A percentile compares a stretch with the other conserved stretches of the same genome.
Conservation (phyloP, 129 eudicot genomes). For the Ambrosia trifida region DNA sequence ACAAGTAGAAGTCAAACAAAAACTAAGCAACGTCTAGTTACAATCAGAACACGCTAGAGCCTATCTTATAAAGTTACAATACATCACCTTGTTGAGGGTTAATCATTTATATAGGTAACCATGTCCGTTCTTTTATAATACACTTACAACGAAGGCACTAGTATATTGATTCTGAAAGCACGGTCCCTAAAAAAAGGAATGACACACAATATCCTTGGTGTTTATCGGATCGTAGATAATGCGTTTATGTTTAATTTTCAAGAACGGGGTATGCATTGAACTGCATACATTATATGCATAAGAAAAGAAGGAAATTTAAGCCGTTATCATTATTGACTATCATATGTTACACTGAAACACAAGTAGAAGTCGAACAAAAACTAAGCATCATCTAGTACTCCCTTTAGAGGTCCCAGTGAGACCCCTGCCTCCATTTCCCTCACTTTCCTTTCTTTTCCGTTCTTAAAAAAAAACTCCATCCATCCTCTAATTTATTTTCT, state of each 20-base stretch:
- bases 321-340: neutral
- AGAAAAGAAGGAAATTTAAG: too few species aligned
- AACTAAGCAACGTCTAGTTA: too few species aligned
- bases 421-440: too few species aligned
- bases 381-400: neutral
- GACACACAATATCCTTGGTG: neutral
- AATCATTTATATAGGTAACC: neutral
- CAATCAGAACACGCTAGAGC: too few species aligned
- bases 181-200: neutral
- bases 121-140: neutral
- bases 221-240: too few species aligned
- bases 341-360: neutral
- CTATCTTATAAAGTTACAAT: neutral
- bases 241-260: neutral
- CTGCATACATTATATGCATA: neutral
- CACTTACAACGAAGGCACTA: neutral
- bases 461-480: too few species aligned
- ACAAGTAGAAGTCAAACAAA: too few species aligned
- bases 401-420: too few species aligned
- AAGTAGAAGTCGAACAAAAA: neutral
- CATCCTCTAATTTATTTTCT: too few species aligned
- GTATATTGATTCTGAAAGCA: neutral
- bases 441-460: too few species aligned
- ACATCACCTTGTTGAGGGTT: neutral
- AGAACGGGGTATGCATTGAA: neutral